Base-by-base conservation (phyloP, 768 basidiomycete species). In the Scleroderma citrinum region DNA sequence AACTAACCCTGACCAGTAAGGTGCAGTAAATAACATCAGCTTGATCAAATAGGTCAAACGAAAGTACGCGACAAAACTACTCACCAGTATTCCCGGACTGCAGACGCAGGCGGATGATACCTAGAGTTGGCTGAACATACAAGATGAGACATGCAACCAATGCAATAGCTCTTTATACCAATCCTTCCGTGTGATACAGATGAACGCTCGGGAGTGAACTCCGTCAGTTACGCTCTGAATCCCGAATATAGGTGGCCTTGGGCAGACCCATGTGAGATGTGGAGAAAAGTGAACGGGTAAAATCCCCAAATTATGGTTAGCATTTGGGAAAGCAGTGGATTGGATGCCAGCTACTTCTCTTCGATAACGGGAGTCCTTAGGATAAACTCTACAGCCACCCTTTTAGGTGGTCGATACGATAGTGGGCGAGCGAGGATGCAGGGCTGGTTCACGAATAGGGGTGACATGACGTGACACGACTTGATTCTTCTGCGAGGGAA, bases 1-100 rank as follows among this genome's bases (percentile, higher is more conserved):
- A n/a, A n/a, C n/a, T n/a, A n/a, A n/a, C n/a, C n/a, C n/a, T n/a
- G n/a, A n/a, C 48, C 32, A 45, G 39, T 36, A 36, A 19, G 24
- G 41, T 24, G 34, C 50, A 35, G 24, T 20, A 29, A 29, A n/a
- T 41, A 56, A 73, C n/a, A n/a, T n/a, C n/a, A n/a, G n/a, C 76
- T 58, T 61, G 80, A 86, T 89, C 13, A 93, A 73, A 44, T 91
- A 92, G 4, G 83, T 85, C 58, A 82, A 68, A 62, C 73, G 82
- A 67, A 82, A 83, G 69, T 84, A 85, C 34, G 77, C 56, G 47
- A 81, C 71, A 48, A 70, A n/a, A 62, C 65, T 72, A 86, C 23
- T 82, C 51, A 21, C 76, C 73, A 0, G 93, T 96, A 70, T 87
- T 68, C 74, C 75, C n/a, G n/a, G n/a, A 77, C 47, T 76, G 73